Conservation (phyloP, 2,329 filamentous ascomycete genomes). For the Exophiala viscosa region DNA sequence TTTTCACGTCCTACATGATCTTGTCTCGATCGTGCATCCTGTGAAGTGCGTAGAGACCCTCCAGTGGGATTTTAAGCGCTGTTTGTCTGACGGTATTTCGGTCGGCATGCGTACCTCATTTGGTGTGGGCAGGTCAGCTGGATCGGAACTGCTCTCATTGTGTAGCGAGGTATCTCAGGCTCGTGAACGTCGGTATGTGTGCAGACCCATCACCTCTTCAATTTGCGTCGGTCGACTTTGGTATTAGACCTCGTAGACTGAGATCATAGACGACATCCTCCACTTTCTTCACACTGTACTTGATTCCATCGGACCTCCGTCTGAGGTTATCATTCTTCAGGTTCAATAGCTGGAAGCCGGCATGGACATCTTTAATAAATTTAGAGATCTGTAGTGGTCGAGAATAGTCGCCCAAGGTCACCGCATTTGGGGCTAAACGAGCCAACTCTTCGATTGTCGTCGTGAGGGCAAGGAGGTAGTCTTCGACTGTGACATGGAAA, state of each 20-base stretch:
- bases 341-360: slow-evolving; percentile 95
- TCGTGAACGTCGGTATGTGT: too few relatives aligned
- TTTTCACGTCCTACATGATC: too few relatives aligned
- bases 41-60: too few relatives aligned
- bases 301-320: slow-evolving; percentile 85
- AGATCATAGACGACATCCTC: slow-evolving; percentile 98
- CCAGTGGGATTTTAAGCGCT: too few relatives aligned
- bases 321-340: slow-evolving; percentile 92
- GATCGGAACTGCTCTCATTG: too few relatives aligned
- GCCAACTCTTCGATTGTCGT: slow-evolving; percentile 83
- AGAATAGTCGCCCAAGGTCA: slow-evolving; percentile 83
- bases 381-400: slow-evolving; percentile 82
- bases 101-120: too few relatives aligned
- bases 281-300: slow-evolving; percentile 96
- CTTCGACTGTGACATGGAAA: slow-evolving; percentile 95
- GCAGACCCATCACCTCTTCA: neutral
- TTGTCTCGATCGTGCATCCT: too few relatives aligned
- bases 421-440: slow-evolving; percentile 81
- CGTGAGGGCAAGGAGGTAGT: slow-evolving; percentile 87
- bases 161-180: too few relatives aligned
- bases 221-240: slow-evolving; percentile 37
- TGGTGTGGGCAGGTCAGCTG: too few relatives aligned
- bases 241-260: slow-evolving; percentile 76
- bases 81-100: too few relatives aligned
- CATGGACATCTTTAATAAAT: slow-evolving; percentile 93